Conservation (phyloP, 208 protist genomes). For the Acanthamoeba quina region DNA sequence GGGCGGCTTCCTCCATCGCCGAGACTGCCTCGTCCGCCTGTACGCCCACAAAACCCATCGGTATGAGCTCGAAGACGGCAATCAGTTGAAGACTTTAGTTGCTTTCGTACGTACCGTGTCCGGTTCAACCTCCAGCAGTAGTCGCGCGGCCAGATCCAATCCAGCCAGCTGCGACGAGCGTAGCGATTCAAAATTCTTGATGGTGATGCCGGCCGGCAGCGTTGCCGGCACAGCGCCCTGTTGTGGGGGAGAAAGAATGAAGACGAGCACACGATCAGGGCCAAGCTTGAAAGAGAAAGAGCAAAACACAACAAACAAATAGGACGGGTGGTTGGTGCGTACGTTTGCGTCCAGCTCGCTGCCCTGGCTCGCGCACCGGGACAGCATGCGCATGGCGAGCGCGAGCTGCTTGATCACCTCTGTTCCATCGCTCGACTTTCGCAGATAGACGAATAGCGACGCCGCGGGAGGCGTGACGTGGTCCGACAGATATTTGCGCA, state of each 20-base stretch:
- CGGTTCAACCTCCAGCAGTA: not conserved
- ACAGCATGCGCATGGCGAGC: not conserved
- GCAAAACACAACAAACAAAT: not conserved
- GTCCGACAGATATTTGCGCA: not conserved
- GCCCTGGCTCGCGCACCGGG: not conserved
- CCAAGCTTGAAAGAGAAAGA: not conserved
- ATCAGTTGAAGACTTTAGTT: no score
- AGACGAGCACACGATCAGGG: not conserved
- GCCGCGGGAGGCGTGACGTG: not conserved
- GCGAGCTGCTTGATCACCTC: not conserved
- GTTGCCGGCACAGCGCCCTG: not conserved
- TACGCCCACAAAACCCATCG: not conserved
- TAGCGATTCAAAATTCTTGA: slow-evolving; percentile 51
- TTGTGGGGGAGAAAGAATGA: not conserved
- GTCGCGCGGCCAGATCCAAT: slow-evolving; percentile 40
- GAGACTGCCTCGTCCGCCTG: slow-evolving; percentile 9
- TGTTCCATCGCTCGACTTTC: not conserved
- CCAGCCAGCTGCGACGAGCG: slow-evolving; percentile 37
- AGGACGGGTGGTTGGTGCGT: not conserved
- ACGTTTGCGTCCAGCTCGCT: not conserved
- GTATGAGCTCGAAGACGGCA: not conserved
- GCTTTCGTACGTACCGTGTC: not conserved
- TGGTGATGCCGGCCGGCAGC: not conserved
- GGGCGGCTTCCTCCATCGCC: not conserved
- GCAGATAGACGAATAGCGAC: slow-evolving; percentile 3